Base-by-base conservation (phyloP, 1,284 basidiomycete genomes). In the Porogramme epimiltina region DNA sequence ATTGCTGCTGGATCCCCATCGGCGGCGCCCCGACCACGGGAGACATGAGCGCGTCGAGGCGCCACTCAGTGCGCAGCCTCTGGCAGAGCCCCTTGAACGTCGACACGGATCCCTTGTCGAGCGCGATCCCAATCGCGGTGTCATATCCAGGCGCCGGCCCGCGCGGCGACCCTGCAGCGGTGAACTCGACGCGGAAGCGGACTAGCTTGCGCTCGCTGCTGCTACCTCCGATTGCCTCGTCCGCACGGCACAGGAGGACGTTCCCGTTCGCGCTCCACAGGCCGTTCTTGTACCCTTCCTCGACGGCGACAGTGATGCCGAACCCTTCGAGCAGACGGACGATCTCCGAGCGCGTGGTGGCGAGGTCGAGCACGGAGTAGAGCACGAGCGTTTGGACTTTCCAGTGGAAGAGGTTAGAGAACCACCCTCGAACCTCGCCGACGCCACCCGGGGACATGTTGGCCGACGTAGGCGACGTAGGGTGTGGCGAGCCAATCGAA, bases 101-200 rank as follows among this genome's bases (percentile, higher is more conserved):
- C 55, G 88, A 85, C 63, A 88, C 74, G 3, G 92, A 89, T 15
- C 94, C 94, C 70, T 93, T 95, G 75, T 96, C 94, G 61, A 93
- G 89, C 20, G 91, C 78, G 65, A 95, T 75, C 40, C 85, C 81
- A 56, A 69, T 56, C 45, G 61, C 58, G 1, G 64, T 62, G 54
- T 66, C 63, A 49, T 60, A 66, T 8, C 59, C 66, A 43, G 56
- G 37, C 59, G 62, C 22, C 59, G 61, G 52, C 60, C 55, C 28
- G 62, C 28, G 34, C 13, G n/a, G 34, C 9, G 9, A 9, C 34
- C 34, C 9, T n/a, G 64, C 15, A 52, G 49, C 49, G 13, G 84
- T 77, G 63, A 89, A 80, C 59, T 89, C 88, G 65, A 84, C 75
- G 41, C 80, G 74, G 70, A 84, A 82, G 50, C 80, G 75, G 45